Evolutionary conservation across 768 basidiomycete species (phyloP).

Genomic region (Psilocybe sp.): DNA sequence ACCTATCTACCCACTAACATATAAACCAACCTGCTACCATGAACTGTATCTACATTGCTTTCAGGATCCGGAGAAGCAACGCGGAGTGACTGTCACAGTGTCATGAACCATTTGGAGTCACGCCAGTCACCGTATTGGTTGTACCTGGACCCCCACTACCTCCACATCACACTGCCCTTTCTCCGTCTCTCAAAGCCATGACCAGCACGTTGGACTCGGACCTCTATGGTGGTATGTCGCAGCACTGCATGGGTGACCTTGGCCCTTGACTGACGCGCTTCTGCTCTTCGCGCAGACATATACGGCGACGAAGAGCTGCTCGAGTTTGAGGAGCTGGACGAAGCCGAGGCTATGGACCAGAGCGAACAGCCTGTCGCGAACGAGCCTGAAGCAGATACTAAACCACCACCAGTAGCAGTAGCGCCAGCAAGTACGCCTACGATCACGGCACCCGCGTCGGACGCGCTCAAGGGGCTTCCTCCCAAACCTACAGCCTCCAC

Average conservation of each 20-base stretch:
- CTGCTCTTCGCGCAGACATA: constrained; percentile 36
- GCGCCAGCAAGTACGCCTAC: constrained; percentile 13
- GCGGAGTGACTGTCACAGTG: too few relatives aligned
- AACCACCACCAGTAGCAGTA: constrained; percentile 9
- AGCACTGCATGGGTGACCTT: constrained; percentile 26
- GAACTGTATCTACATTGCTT: too few relatives aligned
- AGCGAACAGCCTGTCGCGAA: constrained; percentile 22
- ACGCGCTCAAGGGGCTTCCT: constrained; percentile 21
- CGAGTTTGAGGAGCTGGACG: constrained; percentile 24
- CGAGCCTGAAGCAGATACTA: constrained; percentile 21
- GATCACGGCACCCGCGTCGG: constrained; percentile 15
- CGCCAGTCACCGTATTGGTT: not conserved
- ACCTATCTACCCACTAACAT: too few relatives aligned
- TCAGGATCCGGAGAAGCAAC: too few relatives aligned
- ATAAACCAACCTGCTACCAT: too few relatives aligned
- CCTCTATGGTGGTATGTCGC: constrained; percentile 31
- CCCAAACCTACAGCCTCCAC: constrained; percentile 24
- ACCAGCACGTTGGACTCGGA: constrained; percentile 26
- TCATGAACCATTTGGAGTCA: not conserved
- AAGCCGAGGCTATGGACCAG: constrained; percentile 11
- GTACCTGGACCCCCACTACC: not conserved
- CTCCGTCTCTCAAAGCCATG: not conserved
- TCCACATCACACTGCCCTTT: not conserved
- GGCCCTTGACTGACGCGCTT: constrained; percentile 17
- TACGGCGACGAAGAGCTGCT: constrained; percentile 49